Base-by-base conservation (phyloP, 192 early-diverging fungal species). In the Coemansia umbellata region DNA sequence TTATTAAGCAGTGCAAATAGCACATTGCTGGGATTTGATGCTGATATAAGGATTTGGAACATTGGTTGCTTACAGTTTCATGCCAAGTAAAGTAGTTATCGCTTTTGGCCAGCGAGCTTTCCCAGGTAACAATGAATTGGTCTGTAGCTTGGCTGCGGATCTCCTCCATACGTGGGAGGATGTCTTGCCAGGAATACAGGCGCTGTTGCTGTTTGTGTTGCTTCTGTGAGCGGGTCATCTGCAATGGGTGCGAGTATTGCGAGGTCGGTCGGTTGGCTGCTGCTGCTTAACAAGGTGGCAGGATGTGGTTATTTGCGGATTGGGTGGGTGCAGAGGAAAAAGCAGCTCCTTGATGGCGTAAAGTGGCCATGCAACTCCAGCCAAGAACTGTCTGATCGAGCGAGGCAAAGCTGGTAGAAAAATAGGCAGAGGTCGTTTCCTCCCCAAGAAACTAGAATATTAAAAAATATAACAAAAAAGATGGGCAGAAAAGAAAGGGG, bases 161-260 rank as follows among this genome's bases (percentile, higher is more conserved):
- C 31, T 64, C 73, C 45, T 76, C 73, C 73, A 76, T 76, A 21
- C 61, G 60, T 39, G 73, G 73, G 30, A 75, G 66, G 39, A 75
- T 69, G 50, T 75, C 61, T 35, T 60, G 58, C 73, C 73, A 75
- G 23, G 65, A 60, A 50, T 69, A 63, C 61, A 60, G 58, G 42
- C 40, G 40, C 19, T 42, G 40, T 9, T 44, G 23, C 24, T 44
- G 24, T n/a, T 44, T 21, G 3, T 44, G 13, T 21, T 44, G 22
- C 13, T 44, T 8, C 42, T 44, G 23, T 18, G 11, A 13, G 23
- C 42, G 42, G 24, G 42, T 44, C 42, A 44, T 44, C 45, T 39
- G 47, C 26, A 47, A 45, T 33, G 53, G 37, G 27, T 40, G 44
- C 31, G 44, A n/a, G 36, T 13, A 33, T 13, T 13, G 32, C 13